These are phyloP conservation scores for Firmiana major DNA, from an alignment of 345 rosid species.

Conservation along the genomic window DNA sequence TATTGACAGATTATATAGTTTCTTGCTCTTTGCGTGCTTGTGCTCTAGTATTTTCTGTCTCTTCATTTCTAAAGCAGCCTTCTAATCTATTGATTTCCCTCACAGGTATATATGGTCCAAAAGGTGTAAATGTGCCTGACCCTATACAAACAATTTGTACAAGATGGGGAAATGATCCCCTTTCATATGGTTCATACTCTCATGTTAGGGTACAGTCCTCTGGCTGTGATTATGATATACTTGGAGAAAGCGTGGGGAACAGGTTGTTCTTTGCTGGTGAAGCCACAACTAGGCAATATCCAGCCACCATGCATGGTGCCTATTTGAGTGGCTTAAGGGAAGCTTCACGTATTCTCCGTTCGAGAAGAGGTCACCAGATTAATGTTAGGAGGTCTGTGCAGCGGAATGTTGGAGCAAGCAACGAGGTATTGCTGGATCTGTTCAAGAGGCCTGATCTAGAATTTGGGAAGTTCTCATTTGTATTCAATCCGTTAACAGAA, in stretches of 20 bases:
- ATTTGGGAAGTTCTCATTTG: constrained; percentile 53
- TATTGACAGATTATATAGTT: background rate
- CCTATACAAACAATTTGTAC: constrained; percentile 89
- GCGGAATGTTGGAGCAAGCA: constrained; percentile 44
- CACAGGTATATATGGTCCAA: constrained; percentile 81
- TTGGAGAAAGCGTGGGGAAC: constrained; percentile 67
- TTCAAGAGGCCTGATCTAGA: constrained; percentile 64
- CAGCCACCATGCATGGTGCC: constrained; percentile 98
- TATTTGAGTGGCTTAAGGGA: constrained; percentile 92
- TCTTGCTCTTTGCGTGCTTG: background rate
- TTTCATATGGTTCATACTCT: constrained; percentile 83
- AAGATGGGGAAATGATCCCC: constrained; percentile 83
- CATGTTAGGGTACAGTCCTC: constrained; percentile 87
- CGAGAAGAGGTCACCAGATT: constrained; percentile 29
- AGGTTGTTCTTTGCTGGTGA: constrained; percentile 90
- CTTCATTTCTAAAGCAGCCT: background rate
- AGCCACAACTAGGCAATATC: constrained; percentile 91
- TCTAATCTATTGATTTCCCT: constrained; percentile 13
- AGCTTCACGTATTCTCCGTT: constrained; percentile 60
- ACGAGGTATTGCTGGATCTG: constrained; percentile 49
- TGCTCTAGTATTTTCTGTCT: constrained; percentile 1
- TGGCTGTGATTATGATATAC: constrained; percentile 74
- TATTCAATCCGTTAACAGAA: constrained; percentile 52
- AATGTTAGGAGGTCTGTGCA: constrained; percentile 39
- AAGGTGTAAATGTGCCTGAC: constrained; percentile 77